A percentile compares a stretch with the other conserved stretches of the same genome.
phyloP scores from a whole-genome alignment of 1,284 basidiomycete genomes.

The Schizophyllum amplum region DNA sequence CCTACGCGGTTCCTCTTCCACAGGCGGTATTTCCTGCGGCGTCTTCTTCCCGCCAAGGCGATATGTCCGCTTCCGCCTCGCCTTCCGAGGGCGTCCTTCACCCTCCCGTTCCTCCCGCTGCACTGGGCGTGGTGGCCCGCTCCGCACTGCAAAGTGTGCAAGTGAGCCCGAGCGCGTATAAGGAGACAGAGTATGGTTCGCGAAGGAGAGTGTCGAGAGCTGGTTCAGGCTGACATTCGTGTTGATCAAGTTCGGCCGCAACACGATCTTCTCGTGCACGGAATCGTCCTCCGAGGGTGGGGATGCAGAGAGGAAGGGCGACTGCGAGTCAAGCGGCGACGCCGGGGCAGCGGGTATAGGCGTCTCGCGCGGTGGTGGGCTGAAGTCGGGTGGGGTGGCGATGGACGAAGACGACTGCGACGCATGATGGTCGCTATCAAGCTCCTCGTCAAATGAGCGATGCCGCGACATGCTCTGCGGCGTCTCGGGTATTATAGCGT shows the following conservation, averaged over 20 bases:
- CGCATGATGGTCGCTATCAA: not conserved
- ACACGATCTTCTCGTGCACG: slow-evolving; percentile 56
- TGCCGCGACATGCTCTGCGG: not conserved
- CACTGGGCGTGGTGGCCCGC: slow-evolving; percentile 55
- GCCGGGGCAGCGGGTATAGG: slow-evolving; percentile 1
- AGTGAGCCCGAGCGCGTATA: slow-evolving; percentile 83
- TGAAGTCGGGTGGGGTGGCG: slow-evolving; percentile 26
- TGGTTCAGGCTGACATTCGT: slow-evolving; percentile 61
- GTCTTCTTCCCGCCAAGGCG: slow-evolving; percentile 40
- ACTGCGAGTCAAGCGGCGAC: not conserved
- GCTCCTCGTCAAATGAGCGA: not conserved
- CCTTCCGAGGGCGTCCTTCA: slow-evolving; percentile 58
- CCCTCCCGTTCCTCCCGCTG: slow-evolving; percentile 16
- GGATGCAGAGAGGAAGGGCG: not conserved
- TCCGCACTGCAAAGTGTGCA: slow-evolving; percentile 85
- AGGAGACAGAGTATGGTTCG: slow-evolving; percentile 86
- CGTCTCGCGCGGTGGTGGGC: slow-evolving; percentile 21
- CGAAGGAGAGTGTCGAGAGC: slow-evolving; percentile 74
- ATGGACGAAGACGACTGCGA: not conserved
- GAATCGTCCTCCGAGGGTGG: slow-evolving; percentile 8
- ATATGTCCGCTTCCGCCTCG: slow-evolving; percentile 69
- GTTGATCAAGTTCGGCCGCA: slow-evolving; percentile 58
- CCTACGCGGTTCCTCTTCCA: slow-evolving; percentile 5
- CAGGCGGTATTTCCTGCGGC: slow-evolving; percentile 5
- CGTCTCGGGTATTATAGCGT: not conserved